Base-by-base conservation (phyloP, 2,329 filamentous ascomycete species). In the Colletotrichum sp. region DNA sequence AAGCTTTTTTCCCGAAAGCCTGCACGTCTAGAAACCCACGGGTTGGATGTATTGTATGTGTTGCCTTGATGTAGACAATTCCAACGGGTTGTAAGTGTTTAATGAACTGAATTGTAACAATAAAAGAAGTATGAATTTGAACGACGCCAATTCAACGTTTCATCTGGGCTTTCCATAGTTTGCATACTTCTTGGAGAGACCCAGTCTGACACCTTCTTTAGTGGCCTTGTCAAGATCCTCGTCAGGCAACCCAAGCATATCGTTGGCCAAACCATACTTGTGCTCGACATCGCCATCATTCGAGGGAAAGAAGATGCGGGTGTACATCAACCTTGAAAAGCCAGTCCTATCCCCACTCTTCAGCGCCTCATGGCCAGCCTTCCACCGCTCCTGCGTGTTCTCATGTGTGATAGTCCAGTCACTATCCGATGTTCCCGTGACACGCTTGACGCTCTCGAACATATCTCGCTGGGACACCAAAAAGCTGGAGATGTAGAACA, bases 391-490 rank as follows among this genome's bases (percentile, higher is more conserved):
- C 55, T 84, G 77, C 2, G 85, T 83, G 0, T 82, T 78, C 82
- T 92, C 88, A 9, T 87, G 82, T 2, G 80, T 85, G 71, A 95
- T 87, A 3, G 81, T 87, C 93, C 93, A 95, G 79, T 94, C 92
- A 0, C 82, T 83, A 52, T 92, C 90, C 2, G 84, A 89, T 0
- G 89, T 91, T 0, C 88, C 88, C 0, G 90, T 89, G 6, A 92
- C 92, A 0, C 89, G 88, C 79, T 92, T 87, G 15, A 93, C 83
- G n/a, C 88, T 89, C 52, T 89, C 88, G 70, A 95, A 87, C 86
- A 95, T 94, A 12, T 95, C 92, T 13, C 87, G 87, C 82, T 95
- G 93, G 75, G 83, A 91, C 76, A 92, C 78, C 13, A 84, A 81
- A 84, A 94, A 94, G 76, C 90, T 92, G 9, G 85, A 87, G 13